Percentiles rank a stretch among this genome's conserved stretches.
Conservation (phyloP, 2,329 filamentous ascomycete genomes). For the Lasiodiplodia sp. region DNA sequence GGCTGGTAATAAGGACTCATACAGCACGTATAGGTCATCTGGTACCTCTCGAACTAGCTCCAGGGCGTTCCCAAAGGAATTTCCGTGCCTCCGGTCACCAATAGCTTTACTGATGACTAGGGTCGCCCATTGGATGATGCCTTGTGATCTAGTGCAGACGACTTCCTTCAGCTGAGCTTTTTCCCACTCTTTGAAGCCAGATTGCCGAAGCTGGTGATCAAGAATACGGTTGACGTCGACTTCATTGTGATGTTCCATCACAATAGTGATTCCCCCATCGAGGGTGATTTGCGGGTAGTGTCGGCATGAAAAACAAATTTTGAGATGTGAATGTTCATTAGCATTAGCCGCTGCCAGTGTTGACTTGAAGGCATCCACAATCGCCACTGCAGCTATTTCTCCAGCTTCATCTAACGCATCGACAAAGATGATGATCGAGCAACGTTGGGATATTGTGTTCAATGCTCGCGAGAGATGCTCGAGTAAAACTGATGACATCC, state of each 20-base stretch:
- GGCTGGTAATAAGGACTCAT: not conserved
- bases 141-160: not conserved
- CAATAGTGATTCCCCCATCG: not conserved
- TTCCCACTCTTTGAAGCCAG: not conserved
- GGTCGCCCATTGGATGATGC: not conserved
- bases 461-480: not conserved
- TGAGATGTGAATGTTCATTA: not conserved
- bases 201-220: not conserved
- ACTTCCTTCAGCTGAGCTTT: not conserved
- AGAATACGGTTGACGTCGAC: not conserved
- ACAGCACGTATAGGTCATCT: not conserved
- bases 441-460: not conserved
- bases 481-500: not conserved
- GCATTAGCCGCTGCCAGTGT: not conserved
- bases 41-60: not conserved
- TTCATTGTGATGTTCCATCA: not conserved
- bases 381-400: not conserved
- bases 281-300: conserved; percentile 1
- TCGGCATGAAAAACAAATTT: not conserved
- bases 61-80: not conserved
- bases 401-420: conserved; percentile 3
- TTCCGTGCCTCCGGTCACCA: not conserved
- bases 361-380: not conserved
- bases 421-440: not conserved
- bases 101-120: not conserved